Evolutionary conservation across 768 basidiomycete genomes (phyloP).

Genomic region (Calocera cornea): DNA sequence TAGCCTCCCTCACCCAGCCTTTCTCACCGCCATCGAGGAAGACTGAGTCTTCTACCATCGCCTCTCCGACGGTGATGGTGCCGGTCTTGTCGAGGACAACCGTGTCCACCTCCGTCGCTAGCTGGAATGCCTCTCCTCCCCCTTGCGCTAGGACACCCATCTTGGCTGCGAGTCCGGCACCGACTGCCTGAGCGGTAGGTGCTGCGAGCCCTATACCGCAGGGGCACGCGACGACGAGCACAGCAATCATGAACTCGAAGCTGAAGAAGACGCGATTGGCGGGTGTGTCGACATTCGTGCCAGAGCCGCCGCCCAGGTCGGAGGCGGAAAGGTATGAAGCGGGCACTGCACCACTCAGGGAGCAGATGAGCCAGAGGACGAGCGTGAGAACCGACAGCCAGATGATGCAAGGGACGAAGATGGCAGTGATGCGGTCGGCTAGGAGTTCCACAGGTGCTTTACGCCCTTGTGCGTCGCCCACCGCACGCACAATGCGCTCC

Average conservation of each 20-base stretch:
- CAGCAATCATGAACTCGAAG: slow-evolving; percentile 66
- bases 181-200: slow-evolving; percentile 73
- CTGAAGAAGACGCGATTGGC: neutral
- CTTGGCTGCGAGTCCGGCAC: slow-evolving; percentile 66
- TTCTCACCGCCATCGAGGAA: slow-evolving; percentile 18
- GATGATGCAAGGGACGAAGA: slow-evolving; percentile 70
- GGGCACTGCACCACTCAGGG: slow-evolving; percentile 44
- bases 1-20: slow-evolving; percentile 24
- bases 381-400: slow-evolving; percentile 60
- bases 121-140: slow-evolving; percentile 78
- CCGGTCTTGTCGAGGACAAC: slow-evolving; percentile 83
- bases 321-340: slow-evolving; percentile 35
- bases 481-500: slow-evolving; percentile 58
- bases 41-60: slow-evolving; percentile 41
- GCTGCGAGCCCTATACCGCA: slow-evolving; percentile 79
- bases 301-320: neutral
- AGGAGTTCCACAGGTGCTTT: slow-evolving; percentile 68
- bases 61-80: slow-evolving; percentile 58
- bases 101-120: slow-evolving; percentile 56
- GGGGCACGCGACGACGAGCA: slow-evolving; percentile 75
- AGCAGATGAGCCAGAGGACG: slow-evolving; percentile 56
- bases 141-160: slow-evolving; percentile 68
- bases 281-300: neutral
- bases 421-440: slow-evolving; percentile 57
- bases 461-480: slow-evolving; percentile 59